These are phyloP conservation scores for Phytophthora foliorum DNA, from an alignment of 352 stramenopile genomes.

Conservation along the genomic window DNA sequence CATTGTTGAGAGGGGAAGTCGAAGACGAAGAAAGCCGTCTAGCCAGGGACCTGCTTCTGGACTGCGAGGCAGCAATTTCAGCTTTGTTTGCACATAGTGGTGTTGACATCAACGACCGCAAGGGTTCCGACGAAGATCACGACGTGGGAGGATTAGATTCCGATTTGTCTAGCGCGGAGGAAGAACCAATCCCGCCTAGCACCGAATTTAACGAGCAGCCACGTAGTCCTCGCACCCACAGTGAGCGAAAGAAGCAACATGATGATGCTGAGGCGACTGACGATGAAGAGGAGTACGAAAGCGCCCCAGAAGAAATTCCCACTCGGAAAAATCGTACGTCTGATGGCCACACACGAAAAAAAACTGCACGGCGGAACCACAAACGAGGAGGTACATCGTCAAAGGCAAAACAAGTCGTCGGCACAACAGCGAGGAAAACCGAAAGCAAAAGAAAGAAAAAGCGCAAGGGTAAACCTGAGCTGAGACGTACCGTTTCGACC, in stretches of 20 bases:
- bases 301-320: constrained; percentile 39
- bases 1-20: not conserved
- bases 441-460: constrained; percentile 42
- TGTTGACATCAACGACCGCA: constrained; percentile 34
- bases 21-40: constrained; percentile 37
- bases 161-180: constrained; percentile 69
- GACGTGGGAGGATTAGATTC: constrained; percentile 47
- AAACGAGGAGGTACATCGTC: constrained; percentile 2
- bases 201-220: constrained; percentile 15
- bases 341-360: constrained; percentile 19
- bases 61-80: constrained; percentile 72
- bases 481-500: constrained; percentile 10
- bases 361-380: constrained; percentile 28
- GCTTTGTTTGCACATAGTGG: constrained; percentile 52
- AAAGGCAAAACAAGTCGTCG: constrained; percentile 29
- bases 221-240: not conserved
- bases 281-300: constrained; percentile 41
- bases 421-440: constrained; percentile 21
- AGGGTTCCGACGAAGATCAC: constrained; percentile 13
- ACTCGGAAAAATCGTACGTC: constrained; percentile 19
- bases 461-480: constrained; percentile 23
- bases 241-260: not conserved
- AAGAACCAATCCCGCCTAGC: constrained; percentile 71
- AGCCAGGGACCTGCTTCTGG: constrained; percentile 53
- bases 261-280: constrained; percentile 5